Base-by-base conservation (phyloP, 2,329 filamentous ascomycete genomes). In the Aureobasidium sp. region DNA sequence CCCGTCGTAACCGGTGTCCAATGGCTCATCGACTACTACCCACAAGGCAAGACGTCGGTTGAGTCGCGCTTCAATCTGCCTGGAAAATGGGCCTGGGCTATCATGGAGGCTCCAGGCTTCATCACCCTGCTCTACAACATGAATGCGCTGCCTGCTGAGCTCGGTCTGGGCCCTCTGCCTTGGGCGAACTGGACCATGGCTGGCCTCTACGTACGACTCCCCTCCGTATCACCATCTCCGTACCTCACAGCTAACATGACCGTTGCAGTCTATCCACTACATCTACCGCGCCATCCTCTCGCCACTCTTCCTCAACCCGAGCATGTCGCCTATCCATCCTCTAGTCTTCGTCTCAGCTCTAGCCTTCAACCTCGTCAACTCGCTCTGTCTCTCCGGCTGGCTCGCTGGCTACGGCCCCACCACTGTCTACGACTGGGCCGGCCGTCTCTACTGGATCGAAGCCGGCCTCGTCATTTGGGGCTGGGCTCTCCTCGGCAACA, bases 11-110 rank as follows among this genome's bases (percentile, higher is more conserved):
- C 86, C 0, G 82, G 85, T 1, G 57, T 84, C 27, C 91, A 96
- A 84, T 95, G 88, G 87, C 63, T 86, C 61, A 77, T 81, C n/a
- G 82, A 84, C 61, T 96, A 85, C 82, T 94, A 97, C 73, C 90
- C 90, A 55, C 91, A 93, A 79, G 94, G 94, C 73, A 97, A 97
- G 76, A 96, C 92, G 3, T 96, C 91, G 3, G 81, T 85, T 21
- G 71, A 80, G 3, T 91, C 88, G 68, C 77, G 77, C 13, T 79
- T 94, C 72, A 99, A 99, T 76, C 75, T 97, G n/a, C 90, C 92
- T 1, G 94, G 94, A 64, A 90, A 89, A 68, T 78, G 90, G 65
- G 91, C 85, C 62, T 99, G 94, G 94, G 81, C 89, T 61, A 83
- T 86, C 2, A 97, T 97, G 91, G 94, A 99, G 74, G 78, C 83